phyloP scores from a whole-genome alignment of 2,329 filamentous ascomycete genomes.

The Sporothrix protearum region DNA sequence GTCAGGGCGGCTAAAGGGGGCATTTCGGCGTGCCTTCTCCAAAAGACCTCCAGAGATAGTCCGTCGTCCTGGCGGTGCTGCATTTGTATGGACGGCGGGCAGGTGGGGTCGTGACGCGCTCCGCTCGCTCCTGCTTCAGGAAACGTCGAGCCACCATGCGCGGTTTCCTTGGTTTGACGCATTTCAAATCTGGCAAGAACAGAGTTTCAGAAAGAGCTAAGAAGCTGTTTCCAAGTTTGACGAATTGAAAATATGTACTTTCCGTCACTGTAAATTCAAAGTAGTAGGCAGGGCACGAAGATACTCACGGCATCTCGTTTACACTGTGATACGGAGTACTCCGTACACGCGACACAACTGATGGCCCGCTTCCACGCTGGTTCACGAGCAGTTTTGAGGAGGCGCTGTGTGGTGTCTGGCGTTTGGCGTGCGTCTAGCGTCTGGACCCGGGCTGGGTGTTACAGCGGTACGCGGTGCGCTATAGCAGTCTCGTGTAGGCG shows the following conservation, averaged over 20 bases:
- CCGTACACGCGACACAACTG: constrained; percentile 10
- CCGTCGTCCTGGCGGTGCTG: background rate
- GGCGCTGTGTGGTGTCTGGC: background rate
- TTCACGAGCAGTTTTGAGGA: background rate
- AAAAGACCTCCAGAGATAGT: background rate
- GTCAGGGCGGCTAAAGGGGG: constrained; percentile 25
- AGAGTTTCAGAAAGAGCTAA: constrained; percentile 3
- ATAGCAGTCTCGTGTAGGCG: background rate
- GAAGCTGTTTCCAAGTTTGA: background rate
- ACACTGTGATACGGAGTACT: background rate
- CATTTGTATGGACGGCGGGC: constrained; percentile 12
- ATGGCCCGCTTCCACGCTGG: constrained; percentile 8
- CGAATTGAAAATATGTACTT: background rate
- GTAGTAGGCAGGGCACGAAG: background rate
- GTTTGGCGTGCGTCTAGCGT: background rate
- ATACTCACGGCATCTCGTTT: background rate
- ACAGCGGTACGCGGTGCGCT: constrained; percentile 21
- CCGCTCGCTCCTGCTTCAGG: constrained; percentile 22
- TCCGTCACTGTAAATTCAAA: background rate
- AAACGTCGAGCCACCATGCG: constrained; percentile 10
- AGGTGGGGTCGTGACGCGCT: constrained; percentile 26
- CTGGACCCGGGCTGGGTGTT: background rate
- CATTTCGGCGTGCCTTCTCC: background rate
- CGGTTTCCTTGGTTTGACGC: constrained; percentile 17
- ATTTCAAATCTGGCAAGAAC: background rate